Evolutionary conservation across 2,329 filamentous ascomycete genomes (phyloP).

Genomic region (Monilinia vaccinii-corymbosi): DNA sequence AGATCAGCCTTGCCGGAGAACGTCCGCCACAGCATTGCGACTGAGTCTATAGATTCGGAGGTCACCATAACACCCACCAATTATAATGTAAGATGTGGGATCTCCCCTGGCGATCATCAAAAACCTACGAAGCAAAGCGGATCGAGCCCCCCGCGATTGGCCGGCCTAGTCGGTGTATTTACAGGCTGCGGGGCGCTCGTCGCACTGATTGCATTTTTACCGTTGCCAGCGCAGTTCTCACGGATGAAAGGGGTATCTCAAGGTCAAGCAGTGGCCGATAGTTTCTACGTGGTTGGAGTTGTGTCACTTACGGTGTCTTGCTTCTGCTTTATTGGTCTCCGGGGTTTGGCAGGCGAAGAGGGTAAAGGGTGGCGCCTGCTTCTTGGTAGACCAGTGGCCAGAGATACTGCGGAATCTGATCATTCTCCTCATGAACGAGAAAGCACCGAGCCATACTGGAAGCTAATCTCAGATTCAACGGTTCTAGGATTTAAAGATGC

Average conservation of each 20-base stretch:
- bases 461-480: constrained; percentile 54
- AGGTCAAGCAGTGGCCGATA: constrained; percentile 65
- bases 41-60: constrained; percentile 64
- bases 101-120: constrained; percentile 10
- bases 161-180: constrained; percentile 84
- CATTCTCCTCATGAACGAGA: neutral
- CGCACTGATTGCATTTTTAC: constrained; percentile 73
- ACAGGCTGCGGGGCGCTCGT: constrained; percentile 87
- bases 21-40: constrained; percentile 47
- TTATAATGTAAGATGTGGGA: constrained; percentile 27
- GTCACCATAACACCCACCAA: constrained; percentile 63
- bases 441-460: constrained; percentile 39
- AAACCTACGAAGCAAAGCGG: constrained; percentile 18
- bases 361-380: constrained; percentile 61
- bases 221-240: constrained; percentile 71
- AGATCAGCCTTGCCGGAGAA: constrained; percentile 15
- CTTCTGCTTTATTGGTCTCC: constrained; percentile 72
- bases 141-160: constrained; percentile 53
- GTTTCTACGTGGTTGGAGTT: constrained; percentile 77
- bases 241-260: constrained; percentile 63
- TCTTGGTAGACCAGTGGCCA: constrained; percentile 31
- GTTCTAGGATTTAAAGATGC: constrained; percentile 65
- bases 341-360: constrained; percentile 60
- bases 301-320: constrained; percentile 65
- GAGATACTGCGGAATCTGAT: constrained; percentile 13